Evolutionary conservation across 192 early-diverging fungal genomes (phyloP).

Genomic region (Coemansia furcata): DNA sequence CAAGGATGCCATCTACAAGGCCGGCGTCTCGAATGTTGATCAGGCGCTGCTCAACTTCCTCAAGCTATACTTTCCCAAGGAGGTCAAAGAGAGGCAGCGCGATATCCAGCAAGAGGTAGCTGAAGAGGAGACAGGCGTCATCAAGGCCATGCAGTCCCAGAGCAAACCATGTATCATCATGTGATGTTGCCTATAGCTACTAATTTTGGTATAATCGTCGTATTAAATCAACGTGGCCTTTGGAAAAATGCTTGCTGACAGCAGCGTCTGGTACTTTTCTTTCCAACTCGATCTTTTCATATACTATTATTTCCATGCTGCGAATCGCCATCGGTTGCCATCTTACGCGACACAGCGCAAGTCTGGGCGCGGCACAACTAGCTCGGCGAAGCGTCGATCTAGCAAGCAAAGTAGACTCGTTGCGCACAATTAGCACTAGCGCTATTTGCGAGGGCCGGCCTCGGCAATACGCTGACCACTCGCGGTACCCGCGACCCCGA

Average conservation of each 20-base stretch:
- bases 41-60: slow-evolving; percentile 66
- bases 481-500: slow-evolving; percentile 37
- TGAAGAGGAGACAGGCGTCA: slow-evolving; percentile 59
- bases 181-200: neutral
- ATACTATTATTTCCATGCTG: slow-evolving; percentile 11
- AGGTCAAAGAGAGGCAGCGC: slow-evolving; percentile 68
- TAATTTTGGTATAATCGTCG: neutral
- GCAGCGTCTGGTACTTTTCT: neutral
- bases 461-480: slow-evolving; percentile 24
- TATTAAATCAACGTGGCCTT: neutral
- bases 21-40: slow-evolving; percentile 62
- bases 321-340: slow-evolving; percentile 13
- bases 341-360: slow-evolving; percentile 4
- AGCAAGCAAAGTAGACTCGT: slow-evolving; percentile 2
- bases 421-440: slow-evolving; percentile 6
- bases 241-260: neutral
- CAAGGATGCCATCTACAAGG: slow-evolving; percentile 58
- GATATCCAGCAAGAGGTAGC: slow-evolving; percentile 66
- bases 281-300: slow-evolving; percentile 1
- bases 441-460: slow-evolving; percentile 5
- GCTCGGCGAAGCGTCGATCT: neutral
- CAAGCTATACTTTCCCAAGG: slow-evolving; percentile 75
- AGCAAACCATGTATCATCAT: slow-evolving; percentile 32
- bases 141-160: slow-evolving; percentile 52
- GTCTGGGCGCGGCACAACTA: neutral